These are phyloP conservation scores for Biscutella laevigata DNA, from an alignment of 441 rosid genomes.

Conservation along the genomic window DNA sequence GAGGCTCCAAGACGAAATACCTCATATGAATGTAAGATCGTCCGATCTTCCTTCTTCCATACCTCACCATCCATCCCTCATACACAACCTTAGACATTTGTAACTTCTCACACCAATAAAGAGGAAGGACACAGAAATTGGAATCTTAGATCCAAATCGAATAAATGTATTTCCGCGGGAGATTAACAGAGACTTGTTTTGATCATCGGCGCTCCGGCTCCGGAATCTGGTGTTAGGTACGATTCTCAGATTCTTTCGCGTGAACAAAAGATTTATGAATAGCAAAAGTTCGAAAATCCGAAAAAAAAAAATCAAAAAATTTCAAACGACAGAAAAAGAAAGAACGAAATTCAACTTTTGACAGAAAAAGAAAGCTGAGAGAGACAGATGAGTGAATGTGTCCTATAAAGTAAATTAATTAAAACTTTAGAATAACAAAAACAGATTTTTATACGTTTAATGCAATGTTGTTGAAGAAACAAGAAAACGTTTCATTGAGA, in stretches of 20 bases:
- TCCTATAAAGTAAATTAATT: constrained; percentile 11
- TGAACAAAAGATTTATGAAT: constrained; percentile 3
- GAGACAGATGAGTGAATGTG: constrained; percentile 5
- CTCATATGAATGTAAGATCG: constrained; percentile 94
- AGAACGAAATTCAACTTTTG: neutral
- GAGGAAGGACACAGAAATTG: neutral
- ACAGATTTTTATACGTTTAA: too few species aligned
- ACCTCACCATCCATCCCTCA: constrained; percentile 99
- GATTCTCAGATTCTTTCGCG: constrained; percentile 14
- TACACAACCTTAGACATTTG: constrained; percentile 68
- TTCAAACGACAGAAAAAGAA: neutral
- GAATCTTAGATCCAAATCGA: constrained; percentile 24
- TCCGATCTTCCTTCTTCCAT: constrained; percentile 95
- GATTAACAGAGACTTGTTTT: constrained; percentile 9
- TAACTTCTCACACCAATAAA: too few species aligned
- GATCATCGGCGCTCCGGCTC: constrained; percentile 12
- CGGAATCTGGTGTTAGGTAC: constrained; percentile 15
- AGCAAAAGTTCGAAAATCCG: constrained; percentile 4
- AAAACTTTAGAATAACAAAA: too few species aligned
- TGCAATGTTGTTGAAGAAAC: too few species aligned
- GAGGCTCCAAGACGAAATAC: constrained; percentile 82
- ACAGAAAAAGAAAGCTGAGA: neutral
- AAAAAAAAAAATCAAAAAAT: neutral
- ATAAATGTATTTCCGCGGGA: neutral
- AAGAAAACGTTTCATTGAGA: too few species aligned